These are phyloP conservation scores for Suillus ampliporus DNA, from an alignment of 768 basidiomycete genomes.

Conservation along the genomic window DNA sequence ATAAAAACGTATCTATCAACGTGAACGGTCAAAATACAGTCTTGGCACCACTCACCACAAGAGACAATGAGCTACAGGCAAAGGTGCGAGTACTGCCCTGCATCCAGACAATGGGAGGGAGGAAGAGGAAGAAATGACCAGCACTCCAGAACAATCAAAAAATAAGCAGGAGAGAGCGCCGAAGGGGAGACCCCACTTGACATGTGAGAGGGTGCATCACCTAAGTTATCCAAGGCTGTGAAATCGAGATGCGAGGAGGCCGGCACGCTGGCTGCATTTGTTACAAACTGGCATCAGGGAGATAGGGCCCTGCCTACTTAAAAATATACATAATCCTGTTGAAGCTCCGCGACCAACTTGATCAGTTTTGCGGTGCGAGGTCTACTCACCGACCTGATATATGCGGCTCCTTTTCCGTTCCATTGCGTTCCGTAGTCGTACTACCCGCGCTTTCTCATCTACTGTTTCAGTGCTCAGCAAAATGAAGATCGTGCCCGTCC, in stretches of 20 bases:
- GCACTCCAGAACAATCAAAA: conserved; percentile 3
- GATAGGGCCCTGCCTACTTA: background rate
- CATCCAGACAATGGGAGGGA: background rate
- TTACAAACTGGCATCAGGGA: background rate
- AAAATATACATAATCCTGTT: background rate
- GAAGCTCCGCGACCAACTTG: background rate
- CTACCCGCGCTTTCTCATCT: conserved; percentile 25
- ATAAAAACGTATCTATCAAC: background rate
- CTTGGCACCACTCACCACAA: conserved; percentile 1
- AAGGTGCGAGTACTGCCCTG: too few relatives aligned
- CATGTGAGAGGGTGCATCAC: conserved; percentile 11
- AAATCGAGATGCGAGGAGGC: conserved; percentile 3
- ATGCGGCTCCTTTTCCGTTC: conserved; percentile 9
- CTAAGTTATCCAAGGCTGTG: conserved; percentile 2
- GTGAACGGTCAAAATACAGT: background rate
- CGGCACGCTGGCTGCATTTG: background rate
- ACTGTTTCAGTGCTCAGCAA: conserved; percentile 15
- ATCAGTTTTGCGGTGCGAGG: conserved; percentile 18
- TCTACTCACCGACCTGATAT: conserved; percentile 3
- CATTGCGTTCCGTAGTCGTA: conserved; percentile 10
- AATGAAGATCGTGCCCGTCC: conserved; percentile 83
- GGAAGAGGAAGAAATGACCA: background rate
- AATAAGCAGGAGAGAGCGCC: background rate
- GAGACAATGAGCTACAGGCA: background rate
- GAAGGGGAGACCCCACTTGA: background rate